phyloP scores from a whole-genome alignment of 768 basidiomycete species.

The Suillus clintonianus region DNA sequence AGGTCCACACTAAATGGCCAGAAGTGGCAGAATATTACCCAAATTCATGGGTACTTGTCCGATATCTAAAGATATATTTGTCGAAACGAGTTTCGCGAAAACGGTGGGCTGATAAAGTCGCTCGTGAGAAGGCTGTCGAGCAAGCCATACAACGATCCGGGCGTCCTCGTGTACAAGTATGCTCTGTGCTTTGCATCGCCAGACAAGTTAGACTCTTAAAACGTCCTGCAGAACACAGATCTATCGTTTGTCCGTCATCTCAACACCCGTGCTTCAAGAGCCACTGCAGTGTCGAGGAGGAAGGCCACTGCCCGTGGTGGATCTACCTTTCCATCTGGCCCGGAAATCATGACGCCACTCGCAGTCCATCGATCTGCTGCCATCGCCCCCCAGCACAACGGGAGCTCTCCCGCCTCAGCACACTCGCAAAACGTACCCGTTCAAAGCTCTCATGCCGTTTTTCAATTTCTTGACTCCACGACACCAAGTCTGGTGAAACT shows the following conservation, averaged over 20 bases:
- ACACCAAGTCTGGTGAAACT: neutral
- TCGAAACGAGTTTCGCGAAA: neutral
- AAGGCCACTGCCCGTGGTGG: neutral
- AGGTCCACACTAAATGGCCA: neutral
- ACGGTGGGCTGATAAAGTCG: neutral
- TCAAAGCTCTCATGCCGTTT: neutral
- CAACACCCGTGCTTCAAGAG: neutral
- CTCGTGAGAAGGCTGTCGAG: neutral
- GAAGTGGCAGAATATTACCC: neutral
- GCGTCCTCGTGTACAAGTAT: neutral
- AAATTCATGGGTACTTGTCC: neutral
- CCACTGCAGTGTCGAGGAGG: neutral
- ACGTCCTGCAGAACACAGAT: neutral
- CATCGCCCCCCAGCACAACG: neutral
- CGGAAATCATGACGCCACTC: neutral
- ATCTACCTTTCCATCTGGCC: neutral
- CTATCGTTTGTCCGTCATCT: neutral
- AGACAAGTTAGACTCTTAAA: neutral
- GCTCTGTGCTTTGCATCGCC: neutral
- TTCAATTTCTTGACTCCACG: neutral
- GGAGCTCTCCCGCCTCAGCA: neutral
- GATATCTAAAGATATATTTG: conserved; percentile 2
- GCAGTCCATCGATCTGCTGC: neutral
- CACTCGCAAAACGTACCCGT: neutral
- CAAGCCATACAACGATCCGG: neutral